Evolutionary conservation across 345 rosid species (phyloP), one percentile per base, ranked within the genome.

Genomic region (Punica granatum): DNA sequence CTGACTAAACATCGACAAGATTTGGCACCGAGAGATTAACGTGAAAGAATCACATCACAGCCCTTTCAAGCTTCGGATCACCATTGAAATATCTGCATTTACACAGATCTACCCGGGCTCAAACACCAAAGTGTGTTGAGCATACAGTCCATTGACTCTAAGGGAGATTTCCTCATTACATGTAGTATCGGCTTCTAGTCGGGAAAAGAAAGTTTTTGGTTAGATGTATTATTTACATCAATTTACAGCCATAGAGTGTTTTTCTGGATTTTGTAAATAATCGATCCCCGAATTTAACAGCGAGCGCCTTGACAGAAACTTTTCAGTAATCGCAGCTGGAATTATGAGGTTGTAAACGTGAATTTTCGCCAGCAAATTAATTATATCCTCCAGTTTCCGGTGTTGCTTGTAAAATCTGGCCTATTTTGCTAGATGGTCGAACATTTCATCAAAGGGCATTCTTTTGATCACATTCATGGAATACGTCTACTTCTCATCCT

Each of bases 1-100:
- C 87, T 1, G 98, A 92, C 51, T 87, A 69, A 77, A 70, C 35
- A 0, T 6, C 21, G 28, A 62, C 16, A 36, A 31, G 25, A 15
- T 18, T 48, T 21, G 23, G 49, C 63, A 13, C 12, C 4, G 19
- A 44, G 18, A 44, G 32, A 18, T 30, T 4, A 28, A 26, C 34
- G 25, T 56, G 41, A 56, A 56, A 65, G 56, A 23, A 7, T 31
- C 12, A 33, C 37, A 34, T 46, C 28, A 13, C 41, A 14, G 13
- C 41, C 43, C n/a, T 11, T 34, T 34, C 18, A 32, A 21, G 58
- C 58, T 18, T 11, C 39, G 64, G 18, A 48, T 48, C 53, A 13
- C 25, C 53, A 15, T 48, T 7, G 18, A 18, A 18, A 7, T 21
- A 18, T 18, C 5, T 48, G 25, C 3, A 48, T 48, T 48, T 21